Evolutionary conservation across 2,329 filamentous ascomycete genomes (phyloP).

Genomic region (Fusarium napiforme): DNA sequence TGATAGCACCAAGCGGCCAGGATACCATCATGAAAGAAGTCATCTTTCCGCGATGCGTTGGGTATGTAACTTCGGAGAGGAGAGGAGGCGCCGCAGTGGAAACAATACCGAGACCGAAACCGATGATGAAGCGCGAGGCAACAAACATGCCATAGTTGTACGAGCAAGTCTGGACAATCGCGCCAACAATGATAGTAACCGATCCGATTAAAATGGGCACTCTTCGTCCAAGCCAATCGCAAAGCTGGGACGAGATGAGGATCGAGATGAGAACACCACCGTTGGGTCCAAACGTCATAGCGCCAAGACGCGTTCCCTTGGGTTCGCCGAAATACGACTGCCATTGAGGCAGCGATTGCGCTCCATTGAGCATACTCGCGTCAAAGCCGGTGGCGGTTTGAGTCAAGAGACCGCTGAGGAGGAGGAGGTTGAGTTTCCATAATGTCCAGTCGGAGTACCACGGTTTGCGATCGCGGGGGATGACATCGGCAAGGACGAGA

Average conservation of each 20-base stretch:
- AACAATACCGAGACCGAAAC: constrained; percentile 55
- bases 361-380: constrained; percentile 48
- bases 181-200: constrained; percentile 45
- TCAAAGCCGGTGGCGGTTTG: constrained; percentile 50
- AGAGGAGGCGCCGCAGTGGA: constrained; percentile 49
- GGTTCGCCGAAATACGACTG: constrained; percentile 45
- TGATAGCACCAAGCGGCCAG: constrained; percentile 34
- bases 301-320: constrained; percentile 45
- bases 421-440: constrained; percentile 47
- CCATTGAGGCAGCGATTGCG: constrained; percentile 49
- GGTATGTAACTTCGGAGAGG: constrained; percentile 51
- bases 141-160: constrained; percentile 51
- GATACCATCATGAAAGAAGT: constrained; percentile 45
- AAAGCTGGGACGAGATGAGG: constrained; percentile 43
- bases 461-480: constrained; percentile 35
- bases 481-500: constrained; percentile 40
- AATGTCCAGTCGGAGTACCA: constrained; percentile 42
- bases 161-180: constrained; percentile 44
- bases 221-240: constrained; percentile 44
- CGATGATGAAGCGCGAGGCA: constrained; percentile 49
- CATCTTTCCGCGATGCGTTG: constrained; percentile 49
- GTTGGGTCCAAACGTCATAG: constrained; percentile 44
- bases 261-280: constrained; percentile 42
- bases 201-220: constrained; percentile 44
- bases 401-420: constrained; percentile 47